A percentile compares a stretch with the other conserved stretches of the same genome.
Evolutionary conservation across 345 rosid genomes (phyloP).

Genomic region (Rubroshorea leprosula): DNA sequence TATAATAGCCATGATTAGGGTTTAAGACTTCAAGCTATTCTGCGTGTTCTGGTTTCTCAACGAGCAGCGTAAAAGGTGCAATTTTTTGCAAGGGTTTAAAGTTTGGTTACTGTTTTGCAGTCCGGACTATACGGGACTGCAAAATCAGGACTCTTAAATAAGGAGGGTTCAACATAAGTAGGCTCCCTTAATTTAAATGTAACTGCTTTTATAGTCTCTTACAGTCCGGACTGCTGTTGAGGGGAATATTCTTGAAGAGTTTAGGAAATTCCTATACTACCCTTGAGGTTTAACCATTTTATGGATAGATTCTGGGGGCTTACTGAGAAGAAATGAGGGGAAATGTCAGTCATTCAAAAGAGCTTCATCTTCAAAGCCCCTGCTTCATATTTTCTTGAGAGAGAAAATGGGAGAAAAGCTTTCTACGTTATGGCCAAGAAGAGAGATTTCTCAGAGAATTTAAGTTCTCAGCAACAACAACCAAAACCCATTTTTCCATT

Average conservation of each 20-base stretch:
- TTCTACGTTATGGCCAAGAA: constrained; percentile 25
- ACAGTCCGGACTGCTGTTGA: too few species aligned
- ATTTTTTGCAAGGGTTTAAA: background rate
- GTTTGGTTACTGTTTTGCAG: constrained; percentile 15
- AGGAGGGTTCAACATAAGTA: too few species aligned
- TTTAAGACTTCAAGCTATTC: constrained; percentile 15
- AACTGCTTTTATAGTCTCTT: background rate
- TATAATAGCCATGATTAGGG: constrained; percentile 47
- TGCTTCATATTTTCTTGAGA: constrained; percentile 10
- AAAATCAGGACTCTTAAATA: too few species aligned
- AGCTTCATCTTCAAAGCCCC: constrained; percentile 20
- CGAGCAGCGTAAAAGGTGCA: background rate
- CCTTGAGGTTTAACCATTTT: background rate
- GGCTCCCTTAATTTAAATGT: background rate
- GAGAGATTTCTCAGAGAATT: constrained; percentile 27
- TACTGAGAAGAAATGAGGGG: background rate
- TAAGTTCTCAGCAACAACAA: constrained; percentile 13
- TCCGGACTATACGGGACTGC: too few species aligned
- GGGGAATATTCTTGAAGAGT: too few species aligned
- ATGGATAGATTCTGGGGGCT: constrained; percentile 6
- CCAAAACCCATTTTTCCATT: constrained; percentile 12
- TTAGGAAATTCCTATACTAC: background rate
- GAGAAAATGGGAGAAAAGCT: background rate
- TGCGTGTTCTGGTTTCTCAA: background rate
- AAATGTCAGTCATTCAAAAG: constrained; percentile 29